Evolutionary conservation across 306 rosid genomes (phyloP).

Genomic region (Cucumis cinereus): DNA sequence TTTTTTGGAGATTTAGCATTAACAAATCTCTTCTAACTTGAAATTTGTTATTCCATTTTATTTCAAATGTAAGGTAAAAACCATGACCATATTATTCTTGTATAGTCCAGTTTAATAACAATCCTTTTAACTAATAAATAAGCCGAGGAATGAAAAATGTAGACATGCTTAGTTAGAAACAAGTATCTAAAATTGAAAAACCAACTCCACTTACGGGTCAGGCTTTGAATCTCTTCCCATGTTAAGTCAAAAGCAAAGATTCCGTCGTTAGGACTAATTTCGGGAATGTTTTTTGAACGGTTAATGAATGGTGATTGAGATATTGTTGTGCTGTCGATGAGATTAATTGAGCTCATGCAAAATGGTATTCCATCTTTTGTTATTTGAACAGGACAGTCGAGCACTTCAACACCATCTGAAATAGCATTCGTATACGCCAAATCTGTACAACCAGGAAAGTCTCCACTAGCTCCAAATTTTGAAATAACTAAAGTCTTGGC

Average conservation of each 20-base stretch:
- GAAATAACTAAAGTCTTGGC: slow-evolving; percentile 61
- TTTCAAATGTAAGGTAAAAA: neutral
- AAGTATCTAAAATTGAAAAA: slow-evolving; percentile 8
- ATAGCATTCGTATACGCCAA: slow-evolving; percentile 52
- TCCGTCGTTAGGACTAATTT: slow-evolving; percentile 41
- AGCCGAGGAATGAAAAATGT: neutral
- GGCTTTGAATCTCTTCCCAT: slow-evolving; percentile 45
- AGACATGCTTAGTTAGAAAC: neutral
- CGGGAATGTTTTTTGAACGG: slow-evolving; percentile 25
- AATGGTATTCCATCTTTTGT: slow-evolving; percentile 67
- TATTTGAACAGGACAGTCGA: slow-evolving; percentile 85
- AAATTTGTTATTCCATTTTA: neutral
- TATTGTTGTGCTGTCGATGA: slow-evolving; percentile 48
- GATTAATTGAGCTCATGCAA: slow-evolving; percentile 64
- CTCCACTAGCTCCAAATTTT: slow-evolving; percentile 82
- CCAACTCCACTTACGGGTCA: slow-evolving; percentile 48
- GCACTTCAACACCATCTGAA: slow-evolving; percentile 58
- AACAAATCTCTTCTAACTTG: neutral
- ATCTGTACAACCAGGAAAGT: slow-evolving; percentile 63
- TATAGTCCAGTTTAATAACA: neutral
- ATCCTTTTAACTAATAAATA: neutral
- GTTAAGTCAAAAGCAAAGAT: slow-evolving; percentile 58
- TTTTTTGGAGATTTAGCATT: neutral
- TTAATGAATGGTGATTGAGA: slow-evolving; percentile 32
- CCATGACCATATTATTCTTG: neutral